These are phyloP conservation scores for Yarrowia osloensis DNA, from an alignment of 805 yeast genomes.

Conservation along the genomic window DNA sequence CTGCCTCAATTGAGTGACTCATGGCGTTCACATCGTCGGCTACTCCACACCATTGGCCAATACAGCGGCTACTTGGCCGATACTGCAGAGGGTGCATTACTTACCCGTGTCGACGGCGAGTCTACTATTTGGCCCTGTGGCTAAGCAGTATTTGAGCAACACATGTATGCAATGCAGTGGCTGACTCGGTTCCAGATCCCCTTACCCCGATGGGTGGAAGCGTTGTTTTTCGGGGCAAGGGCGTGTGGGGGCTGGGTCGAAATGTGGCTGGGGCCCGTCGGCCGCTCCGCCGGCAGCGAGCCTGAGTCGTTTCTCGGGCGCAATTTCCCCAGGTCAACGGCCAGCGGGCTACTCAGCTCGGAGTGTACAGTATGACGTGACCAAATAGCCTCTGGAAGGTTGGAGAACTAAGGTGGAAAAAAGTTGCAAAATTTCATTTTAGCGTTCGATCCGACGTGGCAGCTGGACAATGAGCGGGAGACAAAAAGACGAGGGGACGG, in stretches of 20 bases:
- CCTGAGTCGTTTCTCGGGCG: neutral
- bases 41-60: no score
- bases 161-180: constrained; percentile 22
- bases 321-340: neutral
- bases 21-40: no score
- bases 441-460: constrained; percentile 21
- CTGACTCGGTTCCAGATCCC: constrained; percentile 26
- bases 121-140: neutral
- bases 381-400: constrained; percentile 11
- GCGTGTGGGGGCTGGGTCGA: neutral
- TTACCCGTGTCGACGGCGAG: no score
- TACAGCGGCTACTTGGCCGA: no score
- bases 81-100: neutral
- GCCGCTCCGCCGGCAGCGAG: neutral
- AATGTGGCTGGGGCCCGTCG: neutral
- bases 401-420: neutral
- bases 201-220: neutral
- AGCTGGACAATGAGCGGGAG: no score
- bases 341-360: neutral
- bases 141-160: constrained; percentile 7
- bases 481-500: no score
- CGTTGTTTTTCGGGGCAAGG: neutral
- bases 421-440: constrained; percentile 18
- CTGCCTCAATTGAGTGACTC: neutral
- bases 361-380: neutral